A percentile compares a stretch with the other conserved stretches of the same genome.
Conservation (phyloP, 371 early-diverging fungal genomes). For the Synchytrium microbalum region DNA sequence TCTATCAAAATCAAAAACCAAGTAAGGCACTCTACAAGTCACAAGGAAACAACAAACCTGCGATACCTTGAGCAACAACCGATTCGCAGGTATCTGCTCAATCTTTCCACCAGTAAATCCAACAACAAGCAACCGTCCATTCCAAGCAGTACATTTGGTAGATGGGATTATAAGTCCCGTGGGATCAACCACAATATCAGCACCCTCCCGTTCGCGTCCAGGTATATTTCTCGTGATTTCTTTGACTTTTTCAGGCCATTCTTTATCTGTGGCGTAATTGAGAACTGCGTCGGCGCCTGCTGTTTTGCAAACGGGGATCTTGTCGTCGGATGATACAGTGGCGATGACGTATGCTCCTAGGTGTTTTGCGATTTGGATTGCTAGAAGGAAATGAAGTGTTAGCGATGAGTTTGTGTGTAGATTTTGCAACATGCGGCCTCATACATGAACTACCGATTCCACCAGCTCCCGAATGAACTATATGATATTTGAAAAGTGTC, state of each 20-base stretch:
- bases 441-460: too few species aligned
- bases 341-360: constrained; percentile 24
- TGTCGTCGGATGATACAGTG: constrained; percentile 37
- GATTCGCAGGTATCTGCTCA: constrained; percentile 73
- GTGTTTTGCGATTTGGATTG: constrained; percentile 27
- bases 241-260: constrained; percentile 66
- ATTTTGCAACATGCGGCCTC: too few species aligned
- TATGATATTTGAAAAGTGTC: too few species aligned
- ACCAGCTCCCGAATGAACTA: background rate
- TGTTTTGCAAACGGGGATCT: constrained; percentile 38
- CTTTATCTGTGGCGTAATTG: constrained; percentile 65
- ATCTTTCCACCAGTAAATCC: constrained; percentile 80
- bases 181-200: constrained; percentile 31
- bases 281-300: constrained; percentile 72
- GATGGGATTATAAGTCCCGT: constrained; percentile 24
- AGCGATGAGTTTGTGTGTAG: too few species aligned
- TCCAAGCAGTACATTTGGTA: constrained; percentile 72
- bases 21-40: too few species aligned
- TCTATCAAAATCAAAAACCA: too few species aligned
- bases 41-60: too few species aligned
- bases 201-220: constrained; percentile 27
- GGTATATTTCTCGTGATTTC: constrained; percentile 59
- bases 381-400: too few species aligned
- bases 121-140: constrained; percentile 74
- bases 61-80: constrained; percentile 72